Percentiles rank a stretch among this genome's conserved stretches.
Conservation (phyloP, 2,329 filamentous ascomycete species). For the Ascosphaera apis region DNA sequence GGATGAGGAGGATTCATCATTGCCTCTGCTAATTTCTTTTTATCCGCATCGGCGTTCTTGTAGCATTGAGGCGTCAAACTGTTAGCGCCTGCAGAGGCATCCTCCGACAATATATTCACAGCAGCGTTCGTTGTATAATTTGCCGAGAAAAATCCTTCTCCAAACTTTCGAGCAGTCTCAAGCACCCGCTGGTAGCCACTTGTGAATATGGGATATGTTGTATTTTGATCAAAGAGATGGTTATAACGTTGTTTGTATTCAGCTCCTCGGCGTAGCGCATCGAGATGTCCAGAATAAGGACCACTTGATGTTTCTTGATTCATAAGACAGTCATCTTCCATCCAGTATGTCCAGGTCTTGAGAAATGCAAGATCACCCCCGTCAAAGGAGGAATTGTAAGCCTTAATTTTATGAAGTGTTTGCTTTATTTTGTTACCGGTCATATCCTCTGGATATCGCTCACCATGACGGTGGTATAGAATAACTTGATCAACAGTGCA, state of each 20-base stretch:
- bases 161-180: constrained; percentile 8
- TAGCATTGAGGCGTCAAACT: not conserved
- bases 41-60: not conserved
- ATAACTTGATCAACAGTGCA: not conserved
- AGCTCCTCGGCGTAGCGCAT: not conserved
- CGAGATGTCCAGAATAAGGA: not conserved
- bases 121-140: constrained; percentile 8
- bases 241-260: not conserved
- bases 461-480: not conserved
- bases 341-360: not conserved
- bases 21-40: not conserved
- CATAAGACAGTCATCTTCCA: not conserved
- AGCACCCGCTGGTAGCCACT: constrained; percentile 8
- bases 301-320: not conserved
- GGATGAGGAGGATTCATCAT: not conserved
- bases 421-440: not conserved
- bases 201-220: constrained; percentile 4
- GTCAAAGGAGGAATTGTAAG: not conserved
- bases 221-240: not conserved
- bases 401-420: too few species aligned
- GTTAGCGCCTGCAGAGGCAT: not conserved
- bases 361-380: not conserved
- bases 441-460: not conserved
- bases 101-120: not conserved
- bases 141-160: constrained; percentile 8